Evolutionary conservation across 1,284 basidiomycete genomes (phyloP).

Genomic region (Ceratobasidium sp.): DNA sequence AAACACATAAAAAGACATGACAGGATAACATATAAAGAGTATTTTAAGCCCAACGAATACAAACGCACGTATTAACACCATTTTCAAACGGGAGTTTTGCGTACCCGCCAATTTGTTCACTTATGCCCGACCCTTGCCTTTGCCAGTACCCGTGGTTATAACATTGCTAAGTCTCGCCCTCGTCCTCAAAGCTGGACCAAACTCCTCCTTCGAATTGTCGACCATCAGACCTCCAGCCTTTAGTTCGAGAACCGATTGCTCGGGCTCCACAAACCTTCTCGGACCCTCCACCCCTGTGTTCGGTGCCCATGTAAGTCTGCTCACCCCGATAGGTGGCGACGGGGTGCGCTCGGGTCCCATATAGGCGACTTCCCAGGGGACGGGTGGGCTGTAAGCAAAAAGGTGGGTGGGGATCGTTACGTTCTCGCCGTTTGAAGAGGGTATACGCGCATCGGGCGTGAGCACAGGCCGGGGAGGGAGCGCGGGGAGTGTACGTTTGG

Average conservation of each 20-base stretch:
- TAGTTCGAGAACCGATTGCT: not conserved
- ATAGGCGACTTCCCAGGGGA: constrained; percentile 3
- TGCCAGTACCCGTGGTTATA: not conserved
- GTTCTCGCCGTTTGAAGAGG: not conserved
- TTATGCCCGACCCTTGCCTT: constrained; percentile 15
- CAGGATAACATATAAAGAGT: too few relatives aligned
- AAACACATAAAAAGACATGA: too few relatives aligned
- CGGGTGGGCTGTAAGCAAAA: not conserved
- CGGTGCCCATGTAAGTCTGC: constrained; percentile 2
- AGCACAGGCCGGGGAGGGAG: not conserved
- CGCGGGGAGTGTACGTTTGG: not conserved
- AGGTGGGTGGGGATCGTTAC: not conserved
- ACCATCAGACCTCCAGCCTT: not conserved
- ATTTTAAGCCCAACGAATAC: not conserved
- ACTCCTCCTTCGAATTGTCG: not conserved
- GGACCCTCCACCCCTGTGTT: not conserved
- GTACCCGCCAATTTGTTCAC: not conserved
- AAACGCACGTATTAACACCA: not conserved
- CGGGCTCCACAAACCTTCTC: not conserved
- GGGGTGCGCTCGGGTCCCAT: constrained; percentile 29
- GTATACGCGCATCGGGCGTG: not conserved
- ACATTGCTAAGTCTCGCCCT: constrained; percentile 19
- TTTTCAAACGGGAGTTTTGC: not conserved
- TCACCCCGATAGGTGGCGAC: constrained; percentile 16
- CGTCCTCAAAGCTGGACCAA: constrained; percentile 22